Conservation (phyloP, 2,329 filamentous ascomycete species). For the Beauveria rudraprayagi region DNA sequence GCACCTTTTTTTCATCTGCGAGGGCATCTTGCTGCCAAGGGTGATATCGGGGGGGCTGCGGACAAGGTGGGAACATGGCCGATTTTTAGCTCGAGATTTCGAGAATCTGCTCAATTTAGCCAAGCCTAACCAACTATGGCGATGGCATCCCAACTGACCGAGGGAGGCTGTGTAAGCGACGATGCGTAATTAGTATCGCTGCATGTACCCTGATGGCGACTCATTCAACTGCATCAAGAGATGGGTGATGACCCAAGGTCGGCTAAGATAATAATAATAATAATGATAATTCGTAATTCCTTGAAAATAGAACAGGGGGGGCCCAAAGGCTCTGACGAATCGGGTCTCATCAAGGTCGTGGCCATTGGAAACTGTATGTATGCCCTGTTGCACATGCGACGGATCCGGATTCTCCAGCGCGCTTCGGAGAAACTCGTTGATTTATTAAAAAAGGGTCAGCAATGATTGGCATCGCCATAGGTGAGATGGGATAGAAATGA, state of each 20-base stretch:
- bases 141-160: too few relatives aligned
- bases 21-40: neutral
- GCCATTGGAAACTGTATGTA: too few relatives aligned
- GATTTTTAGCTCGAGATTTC: neutral
- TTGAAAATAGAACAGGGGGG: neutral
- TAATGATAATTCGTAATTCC: neutral
- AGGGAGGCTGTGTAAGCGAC: neutral
- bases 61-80: neutral
- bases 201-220: conserved; percentile 1
- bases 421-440: neutral
- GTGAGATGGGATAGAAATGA: too few relatives aligned
- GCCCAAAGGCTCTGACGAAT: neutral
- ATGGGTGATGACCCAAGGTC: neutral
- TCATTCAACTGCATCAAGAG: neutral
- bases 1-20: neutral
- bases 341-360: neutral
- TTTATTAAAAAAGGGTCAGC: neutral
- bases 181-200: neutral
- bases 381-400: neutral
- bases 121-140: neutral
- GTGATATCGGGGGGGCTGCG: too few relatives aligned
- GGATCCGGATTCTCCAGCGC: neutral
- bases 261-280: too few relatives aligned
- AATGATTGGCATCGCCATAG: neutral
- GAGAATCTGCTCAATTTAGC: neutral